Evolutionary conservation across 164 flowering plant species (phyloP).

Genomic region (Platanus orientalis): DNA sequence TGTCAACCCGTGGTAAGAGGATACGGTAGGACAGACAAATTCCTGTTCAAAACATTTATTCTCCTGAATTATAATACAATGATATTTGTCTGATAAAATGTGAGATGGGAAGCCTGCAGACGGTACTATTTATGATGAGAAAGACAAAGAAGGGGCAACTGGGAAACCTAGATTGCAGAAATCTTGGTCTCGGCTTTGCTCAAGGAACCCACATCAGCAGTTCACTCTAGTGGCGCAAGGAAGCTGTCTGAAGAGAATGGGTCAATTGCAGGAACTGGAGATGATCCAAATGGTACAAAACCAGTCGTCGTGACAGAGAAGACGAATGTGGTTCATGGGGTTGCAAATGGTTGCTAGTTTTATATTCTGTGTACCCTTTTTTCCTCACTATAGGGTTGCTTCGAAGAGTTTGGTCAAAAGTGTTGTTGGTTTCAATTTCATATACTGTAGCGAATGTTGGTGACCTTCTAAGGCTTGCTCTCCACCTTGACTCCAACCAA

Average conservation of each 20-base stretch:
- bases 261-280: slow-evolving; percentile 27
- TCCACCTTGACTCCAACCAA: too few relatives aligned
- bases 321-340: slow-evolving; percentile 26
- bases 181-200: slow-evolving; percentile 20
- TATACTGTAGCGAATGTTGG: too few relatives aligned
- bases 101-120: slow-evolving; percentile 54
- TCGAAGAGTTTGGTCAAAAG: slow-evolving; percentile 14
- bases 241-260: slow-evolving; percentile 33
- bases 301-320: slow-evolving; percentile 31
- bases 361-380: too few relatives aligned
- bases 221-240: slow-evolving; percentile 24
- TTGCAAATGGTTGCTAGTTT: slow-evolving; percentile 39
- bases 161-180: slow-evolving; percentile 28
- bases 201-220: slow-evolving; percentile 27
- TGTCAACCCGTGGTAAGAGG: too few relatives aligned
- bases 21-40: too few relatives aligned
- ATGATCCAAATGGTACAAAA: slow-evolving; percentile 31
- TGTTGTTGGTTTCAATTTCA: slow-evolving; percentile 15
- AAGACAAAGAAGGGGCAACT: slow-evolving; percentile 31
- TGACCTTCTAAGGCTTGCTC: too few relatives aligned
- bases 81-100: too few relatives aligned
- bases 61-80: too few relatives aligned
- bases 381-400: slow-evolving; percentile 7
- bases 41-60: too few relatives aligned
- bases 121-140: slow-evolving; percentile 23